These are phyloP conservation scores for Hypoxylon lenormandii DNA, from an alignment of 495 filamentous ascomycete species.

Conservation along the genomic window DNA sequence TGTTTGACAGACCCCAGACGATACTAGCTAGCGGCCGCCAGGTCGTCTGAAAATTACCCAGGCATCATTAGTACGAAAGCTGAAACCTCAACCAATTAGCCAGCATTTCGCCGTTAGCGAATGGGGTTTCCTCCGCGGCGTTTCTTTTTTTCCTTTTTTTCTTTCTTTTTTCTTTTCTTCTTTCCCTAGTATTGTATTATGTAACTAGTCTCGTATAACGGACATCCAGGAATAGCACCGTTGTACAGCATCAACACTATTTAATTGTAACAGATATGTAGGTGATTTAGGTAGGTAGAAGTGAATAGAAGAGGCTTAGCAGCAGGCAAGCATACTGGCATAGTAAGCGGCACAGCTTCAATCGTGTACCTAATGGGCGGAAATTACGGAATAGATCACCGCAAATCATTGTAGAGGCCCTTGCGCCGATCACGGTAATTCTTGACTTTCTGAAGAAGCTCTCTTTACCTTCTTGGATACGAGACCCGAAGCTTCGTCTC, in stretches of 20 bases:
- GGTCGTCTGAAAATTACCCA: conserved; percentile 9
- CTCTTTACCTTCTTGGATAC: conserved; percentile 4
- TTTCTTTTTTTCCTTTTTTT: conserved; percentile 9
- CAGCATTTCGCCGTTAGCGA: background rate
- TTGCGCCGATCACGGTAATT: conserved; percentile 31
- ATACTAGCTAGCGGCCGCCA: conserved; percentile 4
- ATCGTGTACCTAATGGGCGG: conserved; percentile 1
- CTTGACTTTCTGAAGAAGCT: conserved; percentile 23
- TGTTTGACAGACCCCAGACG: background rate
- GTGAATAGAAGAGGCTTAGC: too few relatives aligned
- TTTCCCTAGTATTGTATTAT: conserved; percentile 6
- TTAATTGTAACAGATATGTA: too few relatives aligned
- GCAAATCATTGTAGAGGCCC: conserved; percentile 33
- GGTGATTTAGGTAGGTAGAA: too few relatives aligned
- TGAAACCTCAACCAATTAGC: conserved; percentile 32
- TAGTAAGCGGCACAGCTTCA: background rate
- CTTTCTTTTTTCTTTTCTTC: too few relatives aligned
- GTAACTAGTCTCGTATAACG: conserved; percentile 8
- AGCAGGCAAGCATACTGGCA: background rate
- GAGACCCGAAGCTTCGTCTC: conserved; percentile 16
- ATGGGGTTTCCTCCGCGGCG: background rate
- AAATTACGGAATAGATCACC: conserved; percentile 26
- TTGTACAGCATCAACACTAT: too few relatives aligned
- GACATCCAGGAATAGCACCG: too few relatives aligned
- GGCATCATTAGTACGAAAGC: conserved; percentile 15